Base-by-base conservation (phyloP, 306 rosid genomes). In the Lathyrus aphaca region DNA sequence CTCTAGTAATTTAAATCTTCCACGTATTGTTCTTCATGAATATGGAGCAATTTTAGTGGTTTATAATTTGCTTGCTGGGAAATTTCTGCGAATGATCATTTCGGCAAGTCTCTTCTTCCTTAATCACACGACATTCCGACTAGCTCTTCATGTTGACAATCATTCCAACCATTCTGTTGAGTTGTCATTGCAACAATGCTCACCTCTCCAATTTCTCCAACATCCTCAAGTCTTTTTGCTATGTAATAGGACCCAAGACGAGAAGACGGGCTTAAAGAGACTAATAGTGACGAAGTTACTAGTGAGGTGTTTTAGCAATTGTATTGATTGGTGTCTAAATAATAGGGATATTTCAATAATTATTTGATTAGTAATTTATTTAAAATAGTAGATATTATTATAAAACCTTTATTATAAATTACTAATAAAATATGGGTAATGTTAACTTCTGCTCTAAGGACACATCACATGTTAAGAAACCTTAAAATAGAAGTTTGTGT, bases 11-110 rank as follows among this genome's bases (percentile, higher is more conserved):
- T 30, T n/a, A 5, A 32, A 30, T 5, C 14, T n/a, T 30, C 30
- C 43, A 15, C 43, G 15, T 29, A 16, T 57, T 58, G 64, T 29
- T 58, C 64, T n/a, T 58, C 21, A n/a, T 58, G 37, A 30, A 35
- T 35, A 35, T 35, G 39, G 39, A 55, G 61, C 15, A 55, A 23
- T 55, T 54, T 21, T 54, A 55, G 61, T 23, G 13, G 61, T 55
- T 17, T 25, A 55, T 55, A 55, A 55, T 13, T 55, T 55, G 61
- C 12, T 55, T 55, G 61, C 5, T 23, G 14, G 38, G 38, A 55
- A 23, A 55, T 55, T 25, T 23, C 61, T 25, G 38, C 16, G 1
- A 35, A 23, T 55, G 61, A 11, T 23, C 61, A 55, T 55, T 55
- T 55, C 38, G 2, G 53, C 38, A 32, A 6, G 38, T 32, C 38